Evolutionary conservation across 495 filamentous ascomycete species (phyloP).

Genomic region (Rostrohypoxylon terebratum): DNA sequence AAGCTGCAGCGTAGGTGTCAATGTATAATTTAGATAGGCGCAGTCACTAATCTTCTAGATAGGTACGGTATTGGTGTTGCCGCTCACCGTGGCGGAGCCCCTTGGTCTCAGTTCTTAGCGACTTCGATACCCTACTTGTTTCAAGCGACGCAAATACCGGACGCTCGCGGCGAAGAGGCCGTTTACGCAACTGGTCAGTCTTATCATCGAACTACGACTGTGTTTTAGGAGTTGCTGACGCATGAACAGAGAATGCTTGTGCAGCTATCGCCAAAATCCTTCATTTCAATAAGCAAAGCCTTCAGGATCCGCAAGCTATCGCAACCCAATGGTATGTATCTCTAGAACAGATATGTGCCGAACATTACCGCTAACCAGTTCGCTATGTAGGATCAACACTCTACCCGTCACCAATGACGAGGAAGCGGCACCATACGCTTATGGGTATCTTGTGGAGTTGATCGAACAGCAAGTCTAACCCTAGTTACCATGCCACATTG

Average conservation of each 20-base stretch:
- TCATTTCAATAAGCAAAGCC: conserved; percentile 82
- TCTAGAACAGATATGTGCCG: background rate
- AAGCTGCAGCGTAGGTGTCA: conserved; percentile 77
- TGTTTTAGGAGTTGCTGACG: conserved; percentile 20
- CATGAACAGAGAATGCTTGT: conserved; percentile 82
- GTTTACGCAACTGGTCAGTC: conserved; percentile 80
- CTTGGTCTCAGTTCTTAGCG: conserved; percentile 86
- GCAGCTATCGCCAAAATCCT: conserved; percentile 97
- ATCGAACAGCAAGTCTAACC: conserved; percentile 87
- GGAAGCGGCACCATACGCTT: conserved; percentile 96
- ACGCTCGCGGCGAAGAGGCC: conserved; percentile 90
- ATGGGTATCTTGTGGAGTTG: conserved; percentile 88
- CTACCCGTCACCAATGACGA: conserved; percentile 95
- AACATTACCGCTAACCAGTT: conserved; percentile 16
- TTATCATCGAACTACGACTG: background rate
- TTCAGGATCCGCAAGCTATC: conserved; percentile 77
- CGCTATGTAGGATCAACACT: conserved; percentile 68
- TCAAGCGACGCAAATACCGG: conserved; percentile 78
- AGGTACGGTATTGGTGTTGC: conserved; percentile 94
- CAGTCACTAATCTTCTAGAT: conserved; percentile 17
- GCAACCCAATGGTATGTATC: conserved; percentile 73
- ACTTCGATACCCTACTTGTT: conserved; percentile 85
- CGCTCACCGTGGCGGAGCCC: conserved; percentile 87
- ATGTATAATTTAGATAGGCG: background rate
- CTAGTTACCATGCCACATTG: background rate